Evolutionary conservation across 2,329 filamentous ascomycete genomes (phyloP).

Genomic region (Stagonosporopsis cucurbitacearum): DNA sequence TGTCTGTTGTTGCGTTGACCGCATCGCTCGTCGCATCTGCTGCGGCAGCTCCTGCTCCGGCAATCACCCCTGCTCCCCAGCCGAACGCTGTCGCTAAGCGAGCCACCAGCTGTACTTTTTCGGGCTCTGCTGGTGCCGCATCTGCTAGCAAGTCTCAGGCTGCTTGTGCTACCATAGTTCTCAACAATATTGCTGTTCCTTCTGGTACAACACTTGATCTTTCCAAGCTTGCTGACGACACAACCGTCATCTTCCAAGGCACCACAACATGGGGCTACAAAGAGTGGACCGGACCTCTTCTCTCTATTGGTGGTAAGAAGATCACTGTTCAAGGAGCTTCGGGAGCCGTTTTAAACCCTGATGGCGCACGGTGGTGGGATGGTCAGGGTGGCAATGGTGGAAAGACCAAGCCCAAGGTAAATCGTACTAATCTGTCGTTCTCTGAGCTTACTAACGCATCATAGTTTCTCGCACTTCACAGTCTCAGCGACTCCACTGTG

Average conservation of each 20-base stretch:
- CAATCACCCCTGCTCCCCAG: conserved; percentile 26
- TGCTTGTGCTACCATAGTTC: conserved; percentile 61
- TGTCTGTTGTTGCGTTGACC: conserved; percentile 22
- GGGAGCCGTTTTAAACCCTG: conserved; percentile 63
- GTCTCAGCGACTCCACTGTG: conserved; percentile 58
- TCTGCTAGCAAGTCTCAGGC: conserved; percentile 56
- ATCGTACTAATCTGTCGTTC: no score
- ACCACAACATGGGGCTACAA: conserved; percentile 70
- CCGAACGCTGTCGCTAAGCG: conserved; percentile 25
- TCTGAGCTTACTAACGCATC: not conserved
- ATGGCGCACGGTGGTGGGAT: conserved; percentile 61
- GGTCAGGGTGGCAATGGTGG: conserved; percentile 55
- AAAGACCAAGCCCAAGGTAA: conserved; percentile 47
- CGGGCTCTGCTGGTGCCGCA: conserved; percentile 50
- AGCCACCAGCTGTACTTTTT: conserved; percentile 60
- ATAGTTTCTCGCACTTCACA: conserved; percentile 62
- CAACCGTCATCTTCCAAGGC: conserved; percentile 67
- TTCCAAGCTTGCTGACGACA: conserved; percentile 58
- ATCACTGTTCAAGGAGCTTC: conserved; percentile 65
- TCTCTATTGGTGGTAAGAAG: conserved; percentile 63
- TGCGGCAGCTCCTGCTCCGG: conserved; percentile 33
- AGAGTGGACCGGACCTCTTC: conserved; percentile 69
- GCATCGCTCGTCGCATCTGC: conserved; percentile 30
- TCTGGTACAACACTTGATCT: conserved; percentile 65
- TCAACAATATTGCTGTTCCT: conserved; percentile 63